A percentile compares a stretch with the other conserved stretches of the same genome.
Evolutionary conservation across 139 green algal species (phyloP).

Genomic region (Tetradesmus lagerheimii): DNA sequence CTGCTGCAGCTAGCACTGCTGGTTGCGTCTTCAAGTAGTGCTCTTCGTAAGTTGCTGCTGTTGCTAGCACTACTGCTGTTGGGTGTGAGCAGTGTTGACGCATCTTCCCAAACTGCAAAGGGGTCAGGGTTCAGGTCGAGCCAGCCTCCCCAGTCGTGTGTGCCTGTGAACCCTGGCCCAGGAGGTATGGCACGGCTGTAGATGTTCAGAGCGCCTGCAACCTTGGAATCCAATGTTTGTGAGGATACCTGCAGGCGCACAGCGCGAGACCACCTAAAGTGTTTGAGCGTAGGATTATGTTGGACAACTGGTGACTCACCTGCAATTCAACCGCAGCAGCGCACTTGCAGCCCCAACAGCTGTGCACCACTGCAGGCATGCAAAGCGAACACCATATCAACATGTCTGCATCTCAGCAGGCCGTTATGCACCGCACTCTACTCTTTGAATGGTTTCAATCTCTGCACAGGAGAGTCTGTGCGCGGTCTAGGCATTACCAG

Average conservation of each 20-base stretch:
- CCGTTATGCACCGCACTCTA: no score
- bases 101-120: background rate
- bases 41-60: background rate
- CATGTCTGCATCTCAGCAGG: no score
- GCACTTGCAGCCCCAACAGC: no score
- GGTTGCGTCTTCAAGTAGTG: background rate
- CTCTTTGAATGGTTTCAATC: no score
- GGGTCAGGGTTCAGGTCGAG: background rate
- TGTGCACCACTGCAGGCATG: no score
- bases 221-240: background rate
- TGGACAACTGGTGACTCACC: no score
- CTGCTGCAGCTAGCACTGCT: background rate
- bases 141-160: background rate
- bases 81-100: background rate
- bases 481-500: no score
- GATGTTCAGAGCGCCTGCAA: background rate
- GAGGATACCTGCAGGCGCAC: background rate
- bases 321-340: no score
- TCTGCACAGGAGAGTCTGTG: no score
- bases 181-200: background rate
- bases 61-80: background rate
- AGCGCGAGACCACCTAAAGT: background rate
- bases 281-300: no score
- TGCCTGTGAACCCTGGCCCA: background rate
- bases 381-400: no score